Percentiles rank a stretch among this genome's conserved stretches.
Evolutionary conservation across 805 yeast species (phyloP).

Genomic region (Yarrowia keelungensis): DNA sequence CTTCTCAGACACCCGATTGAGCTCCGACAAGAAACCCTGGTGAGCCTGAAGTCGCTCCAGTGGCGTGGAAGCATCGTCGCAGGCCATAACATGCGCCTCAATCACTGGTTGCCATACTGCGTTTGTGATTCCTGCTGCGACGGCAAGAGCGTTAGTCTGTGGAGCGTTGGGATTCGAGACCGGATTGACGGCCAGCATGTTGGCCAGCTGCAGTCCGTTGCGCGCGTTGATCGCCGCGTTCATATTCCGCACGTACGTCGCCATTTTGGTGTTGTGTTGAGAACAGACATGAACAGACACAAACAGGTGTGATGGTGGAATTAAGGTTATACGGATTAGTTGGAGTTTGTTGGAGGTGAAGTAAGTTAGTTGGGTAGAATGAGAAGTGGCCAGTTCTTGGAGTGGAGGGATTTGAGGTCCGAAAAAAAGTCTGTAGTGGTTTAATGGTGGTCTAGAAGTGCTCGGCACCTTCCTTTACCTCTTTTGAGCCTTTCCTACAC

Average conservation of each 20-base stretch:
- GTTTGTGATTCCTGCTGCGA: conserved; percentile 31
- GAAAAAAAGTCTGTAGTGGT: no score
- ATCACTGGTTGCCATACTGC: conserved; percentile 12
- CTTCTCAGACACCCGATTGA: conserved; percentile 81
- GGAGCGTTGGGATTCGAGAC: conserved; percentile 10
- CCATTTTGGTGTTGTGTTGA: conserved; percentile 6
- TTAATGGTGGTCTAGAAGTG: no score
- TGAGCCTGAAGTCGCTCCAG: conserved; percentile 31
- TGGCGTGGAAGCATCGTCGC: neutral
- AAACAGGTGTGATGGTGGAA: no score
- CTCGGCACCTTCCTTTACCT: no score
- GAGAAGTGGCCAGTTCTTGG: no score
- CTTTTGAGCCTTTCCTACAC: neutral
- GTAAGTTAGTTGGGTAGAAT: no score
- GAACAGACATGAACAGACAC: no score
- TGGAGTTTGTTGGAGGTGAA: no score
- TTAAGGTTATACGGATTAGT: no score
- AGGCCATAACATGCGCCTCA: conserved; percentile 13
- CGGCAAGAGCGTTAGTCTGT: conserved; percentile 19
- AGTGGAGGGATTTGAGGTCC: no score
- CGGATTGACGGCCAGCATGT: conserved; percentile 8
- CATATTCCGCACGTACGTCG: conserved; percentile 14
- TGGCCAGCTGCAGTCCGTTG: conserved; percentile 23
- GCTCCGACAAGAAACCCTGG: conserved; percentile 12
- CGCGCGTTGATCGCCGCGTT: conserved; percentile 19